phyloP scores from a whole-genome alignment of 1,139 yeast species.

The Kluyveromyces marxianus region DNA sequence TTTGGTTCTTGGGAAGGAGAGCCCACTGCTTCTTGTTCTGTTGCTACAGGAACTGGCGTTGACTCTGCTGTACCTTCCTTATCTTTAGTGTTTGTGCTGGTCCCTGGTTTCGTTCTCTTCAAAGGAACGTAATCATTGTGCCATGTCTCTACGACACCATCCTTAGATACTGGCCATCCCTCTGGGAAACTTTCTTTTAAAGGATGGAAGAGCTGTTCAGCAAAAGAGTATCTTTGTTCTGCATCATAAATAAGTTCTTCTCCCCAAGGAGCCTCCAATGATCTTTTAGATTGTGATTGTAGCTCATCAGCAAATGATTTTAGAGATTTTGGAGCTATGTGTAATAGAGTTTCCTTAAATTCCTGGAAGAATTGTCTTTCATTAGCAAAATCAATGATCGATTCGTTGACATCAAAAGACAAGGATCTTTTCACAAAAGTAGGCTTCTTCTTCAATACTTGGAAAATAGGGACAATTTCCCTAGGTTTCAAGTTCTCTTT shows the following conservation, averaged over 20 bases:
- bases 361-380: constrained; percentile 42
- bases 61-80: constrained; percentile 24
- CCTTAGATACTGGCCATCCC: constrained; percentile 26
- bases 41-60: constrained; percentile 27
- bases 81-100: constrained; percentile 23
- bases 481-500: constrained; percentile 21
- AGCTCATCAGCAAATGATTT: constrained; percentile 20
- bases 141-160: constrained; percentile 30
- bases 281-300: constrained; percentile 33
- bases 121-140: constrained; percentile 62
- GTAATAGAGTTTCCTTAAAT: constrained; percentile 55
- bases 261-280: constrained; percentile 80
- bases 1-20: constrained; percentile 20
- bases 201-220: constrained; percentile 72
- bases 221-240: constrained; percentile 56
- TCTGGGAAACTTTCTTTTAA: constrained; percentile 35
- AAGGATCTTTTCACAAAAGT: constrained; percentile 25
- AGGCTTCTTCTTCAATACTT: constrained; percentile 26
- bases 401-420: constrained; percentile 29
- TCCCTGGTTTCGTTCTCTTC: constrained; percentile 41
- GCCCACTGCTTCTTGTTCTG: constrained; percentile 16
- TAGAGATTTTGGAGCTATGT: constrained; percentile 30
- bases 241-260: constrained; percentile 43
- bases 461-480: constrained; percentile 28
- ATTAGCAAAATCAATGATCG: constrained; percentile 24